Percentiles rank a stretch among this genome's conserved stretches.
Evolutionary conservation across 208 protist species (phyloP).

Genomic region (Trypanosoma grayi): DNA sequence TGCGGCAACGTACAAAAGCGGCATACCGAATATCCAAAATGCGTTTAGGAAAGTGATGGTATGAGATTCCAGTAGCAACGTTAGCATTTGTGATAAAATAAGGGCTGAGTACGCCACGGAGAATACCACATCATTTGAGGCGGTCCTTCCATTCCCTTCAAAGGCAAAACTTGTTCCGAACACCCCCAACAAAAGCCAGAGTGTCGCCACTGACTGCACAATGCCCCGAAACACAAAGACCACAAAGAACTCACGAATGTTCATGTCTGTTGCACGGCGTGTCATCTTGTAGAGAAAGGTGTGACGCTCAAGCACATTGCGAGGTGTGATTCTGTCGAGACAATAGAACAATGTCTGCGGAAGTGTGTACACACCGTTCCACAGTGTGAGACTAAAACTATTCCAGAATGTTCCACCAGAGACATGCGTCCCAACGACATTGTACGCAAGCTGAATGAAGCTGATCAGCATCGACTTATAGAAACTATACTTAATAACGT

Average conservation of each 20-base stretch:
- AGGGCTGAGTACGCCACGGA: conserved; percentile 84
- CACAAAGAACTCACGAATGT: conserved; percentile 60
- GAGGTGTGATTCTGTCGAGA: conserved; percentile 82
- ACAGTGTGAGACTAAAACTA: conserved; percentile 82
- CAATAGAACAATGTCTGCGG: conserved; percentile 88
- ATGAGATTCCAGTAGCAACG: conserved; percentile 85
- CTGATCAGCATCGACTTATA: conserved; percentile 96
- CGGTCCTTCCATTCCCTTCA: conserved; percentile 27
- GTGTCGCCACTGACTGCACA: conserved; percentile 63
- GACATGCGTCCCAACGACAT: conserved; percentile 53
- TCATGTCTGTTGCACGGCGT: conserved; percentile 49
- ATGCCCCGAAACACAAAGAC: conserved; percentile 69
- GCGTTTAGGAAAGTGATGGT: conserved; percentile 71
- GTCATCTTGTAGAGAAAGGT: conserved; percentile 80
- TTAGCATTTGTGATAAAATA: conserved; percentile 85
- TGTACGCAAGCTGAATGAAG: conserved; percentile 92
- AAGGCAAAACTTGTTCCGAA: conserved; percentile 44
- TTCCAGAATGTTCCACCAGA: conserved; percentile 92
- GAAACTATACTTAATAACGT: conserved; percentile 97
- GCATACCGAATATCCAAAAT: conserved; percentile 67
- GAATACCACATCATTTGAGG: conserved; percentile 71
- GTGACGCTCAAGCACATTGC: conserved; percentile 62
- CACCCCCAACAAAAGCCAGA: conserved; percentile 48
- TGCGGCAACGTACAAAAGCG: conserved; percentile 48
- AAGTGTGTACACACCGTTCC: conserved; percentile 92